phyloP scores from a whole-genome alignment of 345 rosid species.

The Gossypium rotundifolium region DNA sequence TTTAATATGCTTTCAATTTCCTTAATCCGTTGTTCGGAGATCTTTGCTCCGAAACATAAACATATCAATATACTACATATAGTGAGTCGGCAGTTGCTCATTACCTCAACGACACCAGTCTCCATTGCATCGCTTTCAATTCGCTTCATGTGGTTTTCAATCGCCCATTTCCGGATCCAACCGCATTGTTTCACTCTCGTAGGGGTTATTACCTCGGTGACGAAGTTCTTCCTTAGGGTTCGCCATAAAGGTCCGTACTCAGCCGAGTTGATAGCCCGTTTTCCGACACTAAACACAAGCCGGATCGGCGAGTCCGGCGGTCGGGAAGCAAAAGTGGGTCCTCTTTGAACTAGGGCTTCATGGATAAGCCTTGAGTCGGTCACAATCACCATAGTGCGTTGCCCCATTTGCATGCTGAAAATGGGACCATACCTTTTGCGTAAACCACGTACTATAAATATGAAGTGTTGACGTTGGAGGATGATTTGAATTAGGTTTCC shows the following conservation, averaged over 20 bases:
- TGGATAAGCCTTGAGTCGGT: conserved; percentile 80
- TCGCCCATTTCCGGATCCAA: conserved; percentile 84
- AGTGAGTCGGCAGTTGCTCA: conserved; percentile 66
- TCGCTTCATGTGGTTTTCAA: conserved; percentile 61
- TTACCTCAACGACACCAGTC: conserved; percentile 68
- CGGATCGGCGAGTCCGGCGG: conserved; percentile 90
- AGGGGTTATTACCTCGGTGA: conserved; percentile 71
- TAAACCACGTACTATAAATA: conserved; percentile 55
- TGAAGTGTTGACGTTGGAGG: conserved; percentile 69
- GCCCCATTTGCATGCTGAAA: conserved; percentile 94
- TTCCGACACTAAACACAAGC: conserved; percentile 76
- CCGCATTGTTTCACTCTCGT: conserved; percentile 68
- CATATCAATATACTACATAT: conserved; percentile 75
- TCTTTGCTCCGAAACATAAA: conserved; percentile 86
- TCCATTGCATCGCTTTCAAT: conserved; percentile 41
- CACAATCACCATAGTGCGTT: conserved; percentile 72
- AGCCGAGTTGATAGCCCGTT: conserved; percentile 87
- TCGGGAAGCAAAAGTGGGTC: conserved; percentile 63
- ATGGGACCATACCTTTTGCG: conserved; percentile 78
- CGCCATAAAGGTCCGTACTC: conserved; percentile 51
- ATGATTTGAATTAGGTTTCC: conserved; percentile 74
- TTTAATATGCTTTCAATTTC: conserved; percentile 63
- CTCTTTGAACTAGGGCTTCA: conserved; percentile 75
- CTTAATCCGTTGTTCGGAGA: conserved; percentile 51
- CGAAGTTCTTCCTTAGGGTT: conserved; percentile 69